Base-by-base conservation (phyloP, 2,329 filamentous ascomycete species). In the Colletotrichum sp. region DNA sequence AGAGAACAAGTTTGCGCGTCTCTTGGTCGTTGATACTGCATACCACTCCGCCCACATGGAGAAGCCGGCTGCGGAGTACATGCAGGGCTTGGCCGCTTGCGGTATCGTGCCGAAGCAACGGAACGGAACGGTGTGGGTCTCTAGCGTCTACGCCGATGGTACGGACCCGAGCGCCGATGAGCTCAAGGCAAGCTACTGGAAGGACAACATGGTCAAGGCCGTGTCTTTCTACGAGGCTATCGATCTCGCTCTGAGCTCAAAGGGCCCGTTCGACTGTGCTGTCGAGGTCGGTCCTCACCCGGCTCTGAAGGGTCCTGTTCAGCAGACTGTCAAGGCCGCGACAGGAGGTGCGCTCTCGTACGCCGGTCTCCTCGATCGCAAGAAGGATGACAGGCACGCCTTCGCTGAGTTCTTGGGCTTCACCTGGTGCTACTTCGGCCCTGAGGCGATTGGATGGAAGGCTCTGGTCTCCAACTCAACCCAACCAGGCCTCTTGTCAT, bases 1-100 rank as follows among this genome's bases (percentile, higher is more conserved):
- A 5, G 77, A 82, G 11, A 58, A 78, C 2, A 83, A 77, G 63
- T 85, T 86, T 63, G 80, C 81, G 0, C 78, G 83, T 3, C 13
- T 81, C 1, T 78, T 89, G 8, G 75, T 77, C 2, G 83, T 89
- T 1, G 85, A 88, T 58, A 86, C 82, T 0, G 87, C 87, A 0
- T 89, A 89, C 65, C 87, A 89, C 77, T 89, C 87, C 0, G 82
- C 81, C 1, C 87, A 88, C 75, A 89, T 89, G 87, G 63, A 77
- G 1, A 70, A 31, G 27, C 78, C 84, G 1, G 81, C 83, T 0
- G 74, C 47, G 1, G 72, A 80, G 63, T 87, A 87, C 68, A 72
- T 80, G 5, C 69, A 81, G 31, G 77, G 76, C 2, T 73, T 87
- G 54, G 38, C 67, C 3, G 69, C 66, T 18, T 82, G 80, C 34